Evolutionary conservation across 2,329 filamentous ascomycete species (phyloP), one percentile per base, ranked within the genome.

Genomic region (Fusarium verticillioides): DNA sequence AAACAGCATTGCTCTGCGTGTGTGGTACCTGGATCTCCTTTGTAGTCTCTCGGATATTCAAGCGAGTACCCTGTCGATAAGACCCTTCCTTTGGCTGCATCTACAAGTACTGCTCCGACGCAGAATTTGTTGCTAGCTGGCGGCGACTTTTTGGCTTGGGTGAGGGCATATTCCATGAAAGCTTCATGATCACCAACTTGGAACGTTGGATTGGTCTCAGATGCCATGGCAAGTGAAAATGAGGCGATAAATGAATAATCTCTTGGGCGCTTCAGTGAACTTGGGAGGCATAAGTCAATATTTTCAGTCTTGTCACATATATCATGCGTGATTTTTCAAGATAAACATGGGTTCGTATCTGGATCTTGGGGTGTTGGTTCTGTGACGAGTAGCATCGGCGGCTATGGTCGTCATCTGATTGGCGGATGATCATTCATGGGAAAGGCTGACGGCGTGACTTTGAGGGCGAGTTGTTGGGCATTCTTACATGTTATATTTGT

Each of bases 1-100:
- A 85, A 81, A 76, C 83, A 85, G 71, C 82, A 84, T 30, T 84
- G 82, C 63, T 84, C 83, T 3, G 83, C 82, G 60, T 85, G 84
- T 5, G 82, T 85, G 2, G 75, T 82, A 2, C 83, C 83, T 1
- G 76, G 77, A 46, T 84, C 82, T 46, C 80, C 82, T 2, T 80
- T 80, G 37, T 79, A 74, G 53, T 84, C 80, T 7, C 79, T 71
- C 0, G 80, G 80, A 21, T 83, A 77, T 70, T 85, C 83, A 12
- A 82, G 72, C 1, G 83, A 84, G 66, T 84, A 85, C 4, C 84
- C 84, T 1, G 83, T 84, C 5, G 84, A 82, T 12, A 85, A 54
- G n/a, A 85, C 76, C 15, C 80, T 68, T 53, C 78, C 78, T 16
- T 65, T 82, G 47, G 81, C 81, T 5, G 74, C 81, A 56, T 84